Percentiles rank a stretch among this genome's conserved stretches.
Conservation (phyloP, 2,329 filamentous ascomycete species). For the Orbilia oligospora region DNA sequence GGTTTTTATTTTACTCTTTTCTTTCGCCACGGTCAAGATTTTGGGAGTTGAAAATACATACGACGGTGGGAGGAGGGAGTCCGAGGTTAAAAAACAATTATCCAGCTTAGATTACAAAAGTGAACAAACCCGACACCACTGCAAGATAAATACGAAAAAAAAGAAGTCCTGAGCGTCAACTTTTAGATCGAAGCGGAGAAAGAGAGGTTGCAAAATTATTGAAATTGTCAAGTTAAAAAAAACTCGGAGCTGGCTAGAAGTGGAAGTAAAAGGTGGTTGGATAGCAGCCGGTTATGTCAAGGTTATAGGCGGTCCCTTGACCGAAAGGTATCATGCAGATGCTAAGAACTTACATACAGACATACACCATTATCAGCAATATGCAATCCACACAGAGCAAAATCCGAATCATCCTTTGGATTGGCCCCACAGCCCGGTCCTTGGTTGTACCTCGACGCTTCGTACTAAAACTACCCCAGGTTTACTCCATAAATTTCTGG, state of each 20-base stretch:
- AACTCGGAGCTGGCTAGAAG: conserved; percentile 44
- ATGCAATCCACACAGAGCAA: conserved; percentile 23
- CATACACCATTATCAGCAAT: conserved; percentile 45
- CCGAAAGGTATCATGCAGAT: conserved; percentile 43
- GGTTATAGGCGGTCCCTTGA: conserved; percentile 58
- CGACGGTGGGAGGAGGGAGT: conserved; percentile 32
- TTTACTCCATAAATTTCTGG: conserved; percentile 58
- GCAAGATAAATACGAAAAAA: conserved; percentile 32
- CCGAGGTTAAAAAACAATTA: conserved; percentile 40
- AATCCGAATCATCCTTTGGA: conserved; percentile 6
- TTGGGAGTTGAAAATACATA: conserved; percentile 37
- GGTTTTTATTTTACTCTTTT: conserved; percentile 17
- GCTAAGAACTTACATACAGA: too few relatives aligned
- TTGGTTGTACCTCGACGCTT: conserved; percentile 39
- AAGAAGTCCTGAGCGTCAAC: conserved; percentile 24
- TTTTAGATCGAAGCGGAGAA: conserved; percentile 31
- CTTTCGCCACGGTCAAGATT: conserved; percentile 39
- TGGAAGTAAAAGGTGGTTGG: conserved; percentile 58
- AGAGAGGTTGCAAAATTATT: conserved; percentile 25
- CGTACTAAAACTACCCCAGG: conserved; percentile 54
- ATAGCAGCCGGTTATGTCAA: conserved; percentile 51
- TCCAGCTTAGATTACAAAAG: conserved; percentile 40
- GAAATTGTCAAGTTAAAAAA: conserved; percentile 41
- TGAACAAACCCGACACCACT: conserved; percentile 24
- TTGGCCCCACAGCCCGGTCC: conserved; percentile 48